Base-by-base conservation (phyloP, 1,139 yeast species). In the Saccharomyces hybrid region DNA sequence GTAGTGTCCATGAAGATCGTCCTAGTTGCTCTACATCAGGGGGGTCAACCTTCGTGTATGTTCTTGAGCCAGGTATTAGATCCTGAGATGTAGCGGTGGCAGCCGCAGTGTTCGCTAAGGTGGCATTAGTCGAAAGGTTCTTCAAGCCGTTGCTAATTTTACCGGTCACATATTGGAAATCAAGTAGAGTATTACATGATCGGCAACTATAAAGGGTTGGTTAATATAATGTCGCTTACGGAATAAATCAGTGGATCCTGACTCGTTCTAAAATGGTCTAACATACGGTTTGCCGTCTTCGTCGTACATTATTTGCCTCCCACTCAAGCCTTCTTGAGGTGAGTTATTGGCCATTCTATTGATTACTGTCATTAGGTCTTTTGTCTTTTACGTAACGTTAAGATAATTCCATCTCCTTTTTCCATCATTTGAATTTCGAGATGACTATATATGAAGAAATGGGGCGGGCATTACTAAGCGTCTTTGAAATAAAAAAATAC, bases 261-360 rank as follows among this genome's bases (percentile, higher is more conserved):
- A 31, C 34, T 31, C 34, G 34, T 31, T 31, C 34, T 31, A 31
- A 31, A 31, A 3, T 31, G 34, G 34, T 31, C 34, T 14, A 38
- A 78, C 93, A 65, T 77, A 87, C 87, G 96, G 97, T 71, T 88
- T 89, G 1, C 97, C 97, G 70, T 90, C 85, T 67, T 88, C 84
- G 63, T 88, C 96, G 57, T 87, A 85, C 26, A 88, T 72, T 58
- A 89, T 86, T 63, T 81, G 34, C 34, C 51, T 49, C 16, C 51
- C 51, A 11, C 47, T 49, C 27, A 49, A 47, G 8, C 51, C 51
- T 49, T 49, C 51, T 27, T 49, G 34, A 13, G 34, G 34, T 31
- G 34, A 31, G 34, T 31, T 31, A 31, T 31, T 31, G 34, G 34
- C 1, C 34, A 31, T 31, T 31, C 34, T 31, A 4, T 31, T 31